Percentiles rank a stretch among this genome's conserved stretches.
Conservation (phyloP, 495 filamentous ascomycete genomes). For the Penicillium lividum region DNA sequence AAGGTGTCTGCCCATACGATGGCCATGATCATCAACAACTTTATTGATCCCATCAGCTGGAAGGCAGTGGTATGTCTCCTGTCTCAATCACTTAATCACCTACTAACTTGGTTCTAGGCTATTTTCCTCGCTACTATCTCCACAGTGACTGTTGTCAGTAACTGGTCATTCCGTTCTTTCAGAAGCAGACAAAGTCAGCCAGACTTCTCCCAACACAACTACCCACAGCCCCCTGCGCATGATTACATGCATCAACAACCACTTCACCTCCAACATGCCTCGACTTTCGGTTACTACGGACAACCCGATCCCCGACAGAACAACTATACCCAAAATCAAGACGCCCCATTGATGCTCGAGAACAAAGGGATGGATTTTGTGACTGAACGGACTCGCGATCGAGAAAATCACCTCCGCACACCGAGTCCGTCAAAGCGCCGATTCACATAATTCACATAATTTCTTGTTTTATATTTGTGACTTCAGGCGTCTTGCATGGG, state of each 20-base stretch:
- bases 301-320: constrained; percentile 20
- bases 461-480: background rate
- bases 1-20: constrained; percentile 73
- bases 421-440: constrained; percentile 44
- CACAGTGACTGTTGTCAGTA: constrained; percentile 45
- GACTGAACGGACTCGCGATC: constrained; percentile 39
- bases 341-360: constrained; percentile 40
- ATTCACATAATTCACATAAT: constrained; percentile 30
- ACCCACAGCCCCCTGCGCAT: constrained; percentile 26
- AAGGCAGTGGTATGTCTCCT: constrained; percentile 64
- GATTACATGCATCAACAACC: constrained; percentile 26
- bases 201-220: constrained; percentile 27
- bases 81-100: background rate
- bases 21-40: constrained; percentile 75
- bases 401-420: constrained; percentile 36
- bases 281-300: constrained; percentile 31
- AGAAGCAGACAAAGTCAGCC: constrained; percentile 38
- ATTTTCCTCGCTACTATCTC: constrained; percentile 47
- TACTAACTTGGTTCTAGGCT: constrained; percentile 30
- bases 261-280: constrained; percentile 27
- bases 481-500: constrained; percentile 16
- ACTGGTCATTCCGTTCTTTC: constrained; percentile 51
- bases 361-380: constrained; percentile 35
- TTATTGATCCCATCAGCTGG: constrained; percentile 69
- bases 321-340: constrained; percentile 28